Conservation (phyloP, 768 basidiomycete species). For the Hysterangium stoloniferum region DNA sequence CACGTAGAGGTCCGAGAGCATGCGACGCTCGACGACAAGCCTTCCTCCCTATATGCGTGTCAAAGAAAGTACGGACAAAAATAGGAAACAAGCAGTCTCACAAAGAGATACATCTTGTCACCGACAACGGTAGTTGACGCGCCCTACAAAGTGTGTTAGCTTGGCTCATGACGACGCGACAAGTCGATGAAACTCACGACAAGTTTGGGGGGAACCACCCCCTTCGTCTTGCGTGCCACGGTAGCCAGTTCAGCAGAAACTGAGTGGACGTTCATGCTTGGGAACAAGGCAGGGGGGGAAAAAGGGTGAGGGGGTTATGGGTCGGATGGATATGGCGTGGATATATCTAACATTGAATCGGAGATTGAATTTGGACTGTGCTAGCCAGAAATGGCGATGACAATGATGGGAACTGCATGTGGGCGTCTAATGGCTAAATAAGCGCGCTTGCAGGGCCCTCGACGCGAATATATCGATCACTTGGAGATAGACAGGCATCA, state of each 20-base stretch:
- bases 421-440: too few relatives aligned
- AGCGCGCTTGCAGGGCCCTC: too few relatives aligned
- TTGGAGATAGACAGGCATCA: background rate
- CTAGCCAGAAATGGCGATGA: slow-evolving; percentile 5
- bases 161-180: background rate
- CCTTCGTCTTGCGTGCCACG: slow-evolving; percentile 72
- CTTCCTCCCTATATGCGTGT: slow-evolving; percentile 63
- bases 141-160: slow-evolving; percentile 39
- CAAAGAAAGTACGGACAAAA: background rate
- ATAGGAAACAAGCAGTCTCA: slow-evolving; percentile 29
- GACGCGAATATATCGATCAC: background rate
- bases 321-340: background rate
- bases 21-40: slow-evolving; percentile 74
- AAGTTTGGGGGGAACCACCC: slow-evolving; percentile 82
- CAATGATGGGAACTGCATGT: slow-evolving; percentile 11
- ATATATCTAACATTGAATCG: background rate
- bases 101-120: slow-evolving; percentile 85
- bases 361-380: slow-evolving; percentile 3
- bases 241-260: slow-evolving; percentile 81
- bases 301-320: background rate
- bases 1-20: slow-evolving; percentile 85
- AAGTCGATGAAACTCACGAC: slow-evolving; percentile 77
- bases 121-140: slow-evolving; percentile 88
- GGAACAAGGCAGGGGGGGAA: background rate
- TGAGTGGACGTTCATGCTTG: slow-evolving; percentile 42